Base-by-base conservation (phyloP, 306 rosid genomes). In the Pueraria montana region DNA sequence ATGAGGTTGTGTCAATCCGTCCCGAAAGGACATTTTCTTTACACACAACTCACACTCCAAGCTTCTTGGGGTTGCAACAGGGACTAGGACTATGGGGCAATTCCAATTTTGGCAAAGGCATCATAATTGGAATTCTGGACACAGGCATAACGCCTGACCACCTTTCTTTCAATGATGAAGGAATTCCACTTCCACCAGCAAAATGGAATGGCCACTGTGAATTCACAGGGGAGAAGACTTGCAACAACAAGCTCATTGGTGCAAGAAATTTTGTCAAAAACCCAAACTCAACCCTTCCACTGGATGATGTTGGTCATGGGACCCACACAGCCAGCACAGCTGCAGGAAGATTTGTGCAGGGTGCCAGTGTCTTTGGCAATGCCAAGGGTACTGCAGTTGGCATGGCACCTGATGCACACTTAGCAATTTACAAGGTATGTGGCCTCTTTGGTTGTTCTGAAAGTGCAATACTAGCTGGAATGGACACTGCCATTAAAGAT, bases 141-240 rank as follows among this genome's bases (percentile, higher is more conserved):
- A 83, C 96, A 0, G 96, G 98, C 13, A 84, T 92, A 50, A 1
- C 4, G 10, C 97, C 94, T 0, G 72, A 5, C 24, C 97, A 92
- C 26, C 94, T 92, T 45, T 92, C 96, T 2, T 92, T 89, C 69
- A 62, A 66, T 0, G 96, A 80, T 12, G 80, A 78, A 38, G 89
- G 89, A 66, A 63, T 94, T 59, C 75, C 85, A 0, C 58, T 88
- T 11, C 94, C 96, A 0, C 97, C 96, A 0, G 76, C 74, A 4
- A 92, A 89, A 69, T 94, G 98, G 98, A 91, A 86, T 30, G 98
- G 97, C 55, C 75, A 40, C 20, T 94, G 98, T n/a, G 89, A 92
- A 2, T 92, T 94, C 79, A 78, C 59, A 1, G 88, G 79, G 8
- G 0, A 20, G 18, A 83, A 77, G 8, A 68, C 56, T 16, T 94